These are phyloP conservation scores for Mangifera indica DNA, from an alignment of 345 rosid species.

Conservation along the genomic window DNA sequence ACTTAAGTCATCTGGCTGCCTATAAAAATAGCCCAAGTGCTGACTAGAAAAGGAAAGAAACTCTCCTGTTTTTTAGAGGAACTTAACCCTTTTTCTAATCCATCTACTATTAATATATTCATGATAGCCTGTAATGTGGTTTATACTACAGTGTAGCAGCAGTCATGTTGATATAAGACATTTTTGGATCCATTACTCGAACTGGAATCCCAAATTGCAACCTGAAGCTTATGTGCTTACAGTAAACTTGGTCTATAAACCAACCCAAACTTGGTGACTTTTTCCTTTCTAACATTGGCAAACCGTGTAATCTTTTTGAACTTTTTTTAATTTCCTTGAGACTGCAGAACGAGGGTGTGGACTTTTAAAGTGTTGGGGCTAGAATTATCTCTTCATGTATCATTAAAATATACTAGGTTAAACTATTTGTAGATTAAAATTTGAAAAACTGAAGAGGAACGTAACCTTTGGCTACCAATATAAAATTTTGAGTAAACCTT, in stretches of 20 bases:
- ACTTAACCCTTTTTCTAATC: background rate
- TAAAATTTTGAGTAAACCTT: background rate
- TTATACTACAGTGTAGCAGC: background rate
- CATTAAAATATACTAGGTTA: background rate
- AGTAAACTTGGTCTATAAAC: background rate
- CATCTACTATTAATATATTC: background rate
- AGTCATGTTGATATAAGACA: background rate
- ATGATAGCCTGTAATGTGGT: background rate
- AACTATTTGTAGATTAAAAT: background rate
- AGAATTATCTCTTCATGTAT: background rate
- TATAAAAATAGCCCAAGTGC: background rate
- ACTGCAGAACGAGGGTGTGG: background rate
- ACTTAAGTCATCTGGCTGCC: background rate
- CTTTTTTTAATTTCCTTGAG: constrained; percentile 2
- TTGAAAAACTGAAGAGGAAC: background rate
- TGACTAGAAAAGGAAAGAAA: background rate
- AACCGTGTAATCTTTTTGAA: background rate
- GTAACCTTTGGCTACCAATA: background rate
- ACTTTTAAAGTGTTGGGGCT: background rate
- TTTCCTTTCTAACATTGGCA: background rate
- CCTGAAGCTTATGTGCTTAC: background rate
- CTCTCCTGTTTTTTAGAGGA: background rate
- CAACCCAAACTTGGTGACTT: background rate
- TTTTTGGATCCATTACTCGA: background rate
- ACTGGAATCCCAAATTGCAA: background rate